Evolutionary conservation across 306 rosid species (phyloP), one percentile per base, ranked within the genome.

Genomic region (Vicia faba): DNA sequence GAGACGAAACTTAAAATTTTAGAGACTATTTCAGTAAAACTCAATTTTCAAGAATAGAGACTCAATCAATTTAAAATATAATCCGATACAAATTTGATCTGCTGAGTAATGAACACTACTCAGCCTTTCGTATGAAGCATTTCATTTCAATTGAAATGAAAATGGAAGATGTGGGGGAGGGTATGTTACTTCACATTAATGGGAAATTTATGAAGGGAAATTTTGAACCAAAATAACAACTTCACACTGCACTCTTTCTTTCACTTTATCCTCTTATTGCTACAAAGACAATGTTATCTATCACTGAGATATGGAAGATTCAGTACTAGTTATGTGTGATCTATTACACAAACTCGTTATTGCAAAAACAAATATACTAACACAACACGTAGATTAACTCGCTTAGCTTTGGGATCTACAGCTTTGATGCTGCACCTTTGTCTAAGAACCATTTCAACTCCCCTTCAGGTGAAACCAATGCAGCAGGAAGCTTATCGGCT

Each of bases 361-460:
- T 33, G 67, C 48, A 58, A 71, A 48, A 53, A 13, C 40, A 66
- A 54, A 36, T 36, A 77, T 46, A 48, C 29, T 5, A 58, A 55
- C 75, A 71, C 61, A 66, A 61, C 51, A 71, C 51, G 56, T 16
- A 56, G 70, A 78, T 56, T 4, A 68, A 43, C 58, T 62, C n/a
- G 23, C 71, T 64, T 14, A 14, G 73, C 48, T 70, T 28, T 35
- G n/a, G 67, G 41, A 46, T 55, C 82, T 92, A 88, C 84, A 90
- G 86, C 86, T 86, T 90, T 2, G 95, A 84, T 71, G 97, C 99
- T 8, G 99, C 99, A 64, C 60, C 88, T 64, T 86, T 81, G 81
- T 93, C 99, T 60, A 93, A 66, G 82, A 93, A 93, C 97, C 97
- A 93, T 41, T 81, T 86, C 77, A 88, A 65, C 78, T 78, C 92